phyloP scores from a whole-genome alignment of 2,329 filamentous ascomycete species.

The Fusarium sp. region DNA sequence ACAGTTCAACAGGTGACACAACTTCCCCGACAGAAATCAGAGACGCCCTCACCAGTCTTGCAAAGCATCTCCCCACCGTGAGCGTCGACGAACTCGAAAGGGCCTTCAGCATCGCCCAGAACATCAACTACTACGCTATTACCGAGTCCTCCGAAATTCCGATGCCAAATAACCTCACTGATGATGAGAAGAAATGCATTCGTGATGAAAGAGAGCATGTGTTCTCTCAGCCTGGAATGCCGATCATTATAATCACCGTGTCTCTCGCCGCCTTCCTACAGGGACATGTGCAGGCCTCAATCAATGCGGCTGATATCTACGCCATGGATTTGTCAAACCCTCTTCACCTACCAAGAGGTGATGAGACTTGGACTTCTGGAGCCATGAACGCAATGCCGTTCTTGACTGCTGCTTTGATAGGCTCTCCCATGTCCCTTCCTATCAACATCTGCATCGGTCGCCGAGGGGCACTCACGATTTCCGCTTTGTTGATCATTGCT shows the following conservation, averaged over 20 bases:
- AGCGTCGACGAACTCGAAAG: not conserved
- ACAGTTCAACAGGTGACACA: not conserved
- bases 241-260: not conserved
- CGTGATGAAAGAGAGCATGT: not conserved
- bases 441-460: not conserved
- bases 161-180: not conserved
- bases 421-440: not conserved
- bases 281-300: not conserved
- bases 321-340: fast-evolving
- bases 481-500: not conserved
- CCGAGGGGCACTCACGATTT: not conserved
- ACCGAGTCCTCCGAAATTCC: not conserved
- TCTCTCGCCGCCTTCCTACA: not conserved
- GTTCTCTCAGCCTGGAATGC: not conserved
- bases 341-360: fast-evolving
- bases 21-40: not conserved
- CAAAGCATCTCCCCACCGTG: not conserved
- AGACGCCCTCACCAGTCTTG: not conserved
- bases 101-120: not conserved
- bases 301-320: not conserved
- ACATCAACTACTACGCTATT: not conserved
- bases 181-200: not conserved
- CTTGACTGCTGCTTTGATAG: not conserved
- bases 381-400: not conserved
- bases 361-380: not conserved